Evolutionary conservation across 2,329 filamentous ascomycete species (phyloP).

Genomic region (Fusarium udum): DNA sequence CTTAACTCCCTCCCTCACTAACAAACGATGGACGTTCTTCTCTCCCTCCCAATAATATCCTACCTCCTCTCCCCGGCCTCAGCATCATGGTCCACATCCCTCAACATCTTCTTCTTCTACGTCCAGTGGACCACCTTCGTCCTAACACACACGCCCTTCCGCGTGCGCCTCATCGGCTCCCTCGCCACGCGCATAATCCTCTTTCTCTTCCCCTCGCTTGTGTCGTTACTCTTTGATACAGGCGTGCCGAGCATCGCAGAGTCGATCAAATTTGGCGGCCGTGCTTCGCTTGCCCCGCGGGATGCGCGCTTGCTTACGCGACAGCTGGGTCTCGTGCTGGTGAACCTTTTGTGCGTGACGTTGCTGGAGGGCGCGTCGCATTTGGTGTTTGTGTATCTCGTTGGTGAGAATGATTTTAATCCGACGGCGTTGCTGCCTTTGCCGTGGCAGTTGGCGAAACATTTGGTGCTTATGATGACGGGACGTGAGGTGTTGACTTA

Average conservation of each 20-base stretch:
- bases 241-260: slow-evolving; percentile 74
- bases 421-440: slow-evolving; percentile 60
- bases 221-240: slow-evolving; percentile 79
- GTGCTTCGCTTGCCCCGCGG: slow-evolving; percentile 59
- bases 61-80: slow-evolving; percentile 70
- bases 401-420: slow-evolving; percentile 56
- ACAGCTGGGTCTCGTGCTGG: slow-evolving; percentile 53
- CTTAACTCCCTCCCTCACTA: neutral
- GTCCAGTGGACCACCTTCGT: slow-evolving; percentile 89
- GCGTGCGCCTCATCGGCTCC: slow-evolving; percentile 78
- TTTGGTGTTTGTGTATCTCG: slow-evolving; percentile 47
- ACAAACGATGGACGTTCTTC: slow-evolving; percentile 68
- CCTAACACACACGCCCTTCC: slow-evolving; percentile 76
- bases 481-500: slow-evolving; percentile 72
- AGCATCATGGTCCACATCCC: slow-evolving; percentile 77
- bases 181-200: slow-evolving; percentile 73
- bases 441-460: slow-evolving; percentile 63
- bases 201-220: slow-evolving; percentile 76
- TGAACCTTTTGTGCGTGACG: slow-evolving; percentile 58
- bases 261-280: slow-evolving; percentile 73
- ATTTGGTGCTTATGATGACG: slow-evolving; percentile 55
- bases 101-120: slow-evolving; percentile 90
- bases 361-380: slow-evolving; percentile 56
- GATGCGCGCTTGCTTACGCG: slow-evolving; percentile 47
- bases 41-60: slow-evolving; percentile 77